Conservation (phyloP, 805 yeast genomes). For the Lachancea sp. region DNA sequence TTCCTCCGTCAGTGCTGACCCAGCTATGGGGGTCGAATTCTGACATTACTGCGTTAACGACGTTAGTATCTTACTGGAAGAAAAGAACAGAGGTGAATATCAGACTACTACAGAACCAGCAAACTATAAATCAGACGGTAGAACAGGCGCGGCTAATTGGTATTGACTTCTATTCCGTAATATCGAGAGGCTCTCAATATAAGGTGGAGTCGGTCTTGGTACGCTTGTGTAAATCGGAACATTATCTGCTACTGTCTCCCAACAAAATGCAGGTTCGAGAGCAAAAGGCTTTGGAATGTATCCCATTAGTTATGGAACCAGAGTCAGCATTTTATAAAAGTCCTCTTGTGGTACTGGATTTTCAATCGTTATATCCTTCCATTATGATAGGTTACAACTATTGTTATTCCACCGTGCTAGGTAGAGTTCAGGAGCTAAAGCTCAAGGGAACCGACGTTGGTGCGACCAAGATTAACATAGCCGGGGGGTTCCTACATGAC, state of each 20-base stretch:
- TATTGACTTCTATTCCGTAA: constrained; percentile 80
- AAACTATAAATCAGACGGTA: constrained; percentile 59
- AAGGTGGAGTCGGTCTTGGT: constrained; percentile 83
- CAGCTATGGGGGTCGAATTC: constrained; percentile 35
- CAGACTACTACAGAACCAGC: constrained; percentile 51
- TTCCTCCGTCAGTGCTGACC: constrained; percentile 43
- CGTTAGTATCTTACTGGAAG: constrained; percentile 43
- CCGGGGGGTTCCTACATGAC: constrained; percentile 50
- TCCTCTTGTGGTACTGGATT: constrained; percentile 85
- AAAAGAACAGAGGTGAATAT: constrained; percentile 36
- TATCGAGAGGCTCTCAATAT: constrained; percentile 87
- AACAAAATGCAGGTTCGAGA: constrained; percentile 71
- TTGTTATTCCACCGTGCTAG: constrained; percentile 70
- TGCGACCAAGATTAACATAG: constrained; percentile 42
- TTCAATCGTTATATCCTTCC: constrained; percentile 91
- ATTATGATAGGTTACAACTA: constrained; percentile 85
- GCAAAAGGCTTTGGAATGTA: constrained; percentile 79
- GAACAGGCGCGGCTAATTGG: constrained; percentile 86
- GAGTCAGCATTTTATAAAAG: constrained; percentile 75
- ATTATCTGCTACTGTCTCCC: constrained; percentile 68
- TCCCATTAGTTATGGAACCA: constrained; percentile 93
- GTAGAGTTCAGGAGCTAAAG: constrained; percentile 51
- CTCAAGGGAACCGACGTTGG: constrained; percentile 46
- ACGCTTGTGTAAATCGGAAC: constrained; percentile 71
- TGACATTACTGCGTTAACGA: constrained; percentile 31